Evolutionary conservation across 768 basidiomycete species (phyloP), one percentile per base, ranked within the genome.

Genomic region (Pleurotus eryngii): DNA sequence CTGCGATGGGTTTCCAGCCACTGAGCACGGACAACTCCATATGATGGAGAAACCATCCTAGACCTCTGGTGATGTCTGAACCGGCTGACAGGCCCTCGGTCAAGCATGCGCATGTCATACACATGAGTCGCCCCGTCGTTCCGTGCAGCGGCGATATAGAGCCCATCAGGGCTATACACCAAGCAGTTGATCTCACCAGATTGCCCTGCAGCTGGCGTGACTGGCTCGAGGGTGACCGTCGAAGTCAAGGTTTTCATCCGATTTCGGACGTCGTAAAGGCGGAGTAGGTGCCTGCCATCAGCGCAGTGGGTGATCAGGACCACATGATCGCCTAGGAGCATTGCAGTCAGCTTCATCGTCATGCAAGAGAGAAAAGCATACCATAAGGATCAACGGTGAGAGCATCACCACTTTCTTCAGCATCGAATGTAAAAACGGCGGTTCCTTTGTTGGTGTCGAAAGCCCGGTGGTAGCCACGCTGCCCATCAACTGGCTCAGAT

Each of bases 101-200:
- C 66, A 15, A 86, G 63, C 64, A 75, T 81, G 9, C 88, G 80
- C 1, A 76, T 63, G 65, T 90, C 88, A 59, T 89, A 90, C 3
- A 90, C 67, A 56, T 88, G 82, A 1, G 74, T 70, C 35, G 65
- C 65, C 59, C 87, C 86, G 64, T 90, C 86, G 45, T 69, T 80
- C 43, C 86, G 76, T 3, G 77, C 85, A 5, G 85, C 65, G 12
- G 87, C 83, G 7, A 90, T 73, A 61, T 83, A 82, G 3, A 82
- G 68, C 8, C 79, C 80, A 60, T 89, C 87, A 0, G 84, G 76
- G 61, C 86, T 87, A 65, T 83, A 86, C 1, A 70, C 62, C 12
- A 80, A 74, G 50, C 67, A 68, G 47, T 76, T 83, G 30, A 87
- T 75, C 64, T 85, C 81, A 47, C 75, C 70, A 48, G 65, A 71